phyloP scores from a whole-genome alignment of 495 filamentous ascomycete genomes.

The Hypomontagnella monticulosa region DNA sequence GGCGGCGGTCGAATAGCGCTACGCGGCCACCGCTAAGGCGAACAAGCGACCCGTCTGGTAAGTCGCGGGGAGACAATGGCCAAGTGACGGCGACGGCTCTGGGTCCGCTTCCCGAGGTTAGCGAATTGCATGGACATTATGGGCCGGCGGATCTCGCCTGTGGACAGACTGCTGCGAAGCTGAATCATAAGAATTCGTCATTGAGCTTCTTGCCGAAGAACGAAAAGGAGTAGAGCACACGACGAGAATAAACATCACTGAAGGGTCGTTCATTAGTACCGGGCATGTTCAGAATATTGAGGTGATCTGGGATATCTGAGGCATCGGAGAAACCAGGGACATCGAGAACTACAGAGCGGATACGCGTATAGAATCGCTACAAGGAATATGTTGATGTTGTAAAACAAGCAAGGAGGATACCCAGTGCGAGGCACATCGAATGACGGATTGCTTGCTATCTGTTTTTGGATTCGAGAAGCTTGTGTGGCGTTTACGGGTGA shows the following conservation, averaged over 20 bases:
- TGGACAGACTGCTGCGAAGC: constrained; percentile 24
- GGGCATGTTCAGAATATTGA: too few relatives aligned
- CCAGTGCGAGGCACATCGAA: too few relatives aligned
- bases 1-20: constrained; percentile 31
- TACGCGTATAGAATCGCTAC: not conserved
- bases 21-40: constrained; percentile 18
- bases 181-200: constrained; percentile 1
- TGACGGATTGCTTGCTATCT: not conserved
- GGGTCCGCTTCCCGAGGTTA: constrained; percentile 46
- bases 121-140: constrained; percentile 50
- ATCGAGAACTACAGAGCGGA: not conserved
- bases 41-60: constrained; percentile 34
- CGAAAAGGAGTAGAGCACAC: not conserved
- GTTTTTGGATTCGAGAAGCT: constrained; percentile 3
- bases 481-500: constrained; percentile 14
- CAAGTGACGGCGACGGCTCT: constrained; percentile 27
- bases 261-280: too few relatives aligned
- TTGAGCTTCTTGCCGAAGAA: constrained; percentile 1
- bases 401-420: not conserved
- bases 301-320: too few relatives aligned
- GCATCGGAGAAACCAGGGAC: too few relatives aligned
- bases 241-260: too few relatives aligned
- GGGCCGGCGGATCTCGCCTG: constrained; percentile 40
- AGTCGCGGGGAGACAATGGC: not conserved
- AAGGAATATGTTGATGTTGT: constrained; percentile 1